Evolutionary conservation across 108 stramenopile species (phyloP), one percentile per base, ranked within the genome.

Genomic region (Cylindrotheca fusiformis): DNA sequence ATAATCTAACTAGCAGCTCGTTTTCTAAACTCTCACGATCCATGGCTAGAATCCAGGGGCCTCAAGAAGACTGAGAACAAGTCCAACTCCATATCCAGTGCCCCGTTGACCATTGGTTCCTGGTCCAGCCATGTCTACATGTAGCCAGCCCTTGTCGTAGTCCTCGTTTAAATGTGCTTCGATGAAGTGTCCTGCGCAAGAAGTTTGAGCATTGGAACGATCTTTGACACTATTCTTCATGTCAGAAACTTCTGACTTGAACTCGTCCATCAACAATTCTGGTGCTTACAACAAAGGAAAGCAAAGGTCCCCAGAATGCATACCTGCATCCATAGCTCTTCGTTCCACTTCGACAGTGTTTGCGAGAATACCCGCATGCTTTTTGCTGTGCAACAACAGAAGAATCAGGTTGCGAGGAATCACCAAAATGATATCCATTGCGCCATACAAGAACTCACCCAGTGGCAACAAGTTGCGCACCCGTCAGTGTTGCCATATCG

Each of bases 401-500:
- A 41, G 14, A 41, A 41, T 41, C 10, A 41, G 36, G 6, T 41
- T 10, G 36, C 36, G 6, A 41, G 14, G 36, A 6, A 41, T 10
- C 36, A 41, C 10, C 36, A 41, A 41, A 6, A 10, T 41, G 10
- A 6, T 14, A 41, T 6, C 36, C 6, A 41, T 41, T 41, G 36
- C 36, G 6, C 36, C n/a, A 41, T 10, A 14, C 14, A 14, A 41
- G 36, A 41, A 41, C 36, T 41, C 36, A 41, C 0, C 95, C 95
- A 6, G 95, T 96, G 20, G 93, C 72, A 10, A 95, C 75, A 22
- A 84, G 55, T 58, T 95, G 93, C 3, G 93, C 91, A 1, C 93
- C 93, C 0, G 95, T 96, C 41, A 96, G 67, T 0, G 95, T 95
- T 23, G 93, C 93, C 86, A 96, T 93, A 59, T 96, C 90, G 19